phyloP scores from a whole-genome alignment of 164 flowering plant genomes.

The Kingdonia uniflora region DNA sequence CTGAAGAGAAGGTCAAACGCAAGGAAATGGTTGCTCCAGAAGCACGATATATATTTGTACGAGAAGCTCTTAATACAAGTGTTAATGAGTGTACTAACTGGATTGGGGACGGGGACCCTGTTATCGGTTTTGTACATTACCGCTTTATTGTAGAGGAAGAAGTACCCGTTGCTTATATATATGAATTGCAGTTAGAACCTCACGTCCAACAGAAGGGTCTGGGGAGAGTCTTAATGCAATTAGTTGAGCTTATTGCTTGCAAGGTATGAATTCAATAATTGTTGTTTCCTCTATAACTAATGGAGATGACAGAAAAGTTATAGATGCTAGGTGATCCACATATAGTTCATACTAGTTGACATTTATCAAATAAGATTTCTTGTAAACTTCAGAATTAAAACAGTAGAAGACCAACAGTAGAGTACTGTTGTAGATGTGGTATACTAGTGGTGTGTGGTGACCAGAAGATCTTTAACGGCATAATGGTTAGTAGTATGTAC shows the following conservation, averaged over 20 bases:
- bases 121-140: constrained; percentile 83
- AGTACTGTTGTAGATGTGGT: no score
- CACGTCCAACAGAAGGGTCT: constrained; percentile 69
- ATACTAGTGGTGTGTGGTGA: no score
- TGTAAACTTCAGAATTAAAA: no score
- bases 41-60: constrained; percentile 75
- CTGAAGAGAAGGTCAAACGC: constrained; percentile 75
- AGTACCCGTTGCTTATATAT: constrained; percentile 78
- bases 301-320: no score
- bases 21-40: constrained; percentile 81
- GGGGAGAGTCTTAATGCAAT: constrained; percentile 77
- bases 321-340: no score
- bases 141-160: constrained; percentile 83
- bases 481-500: no score
- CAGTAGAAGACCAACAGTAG: no score
- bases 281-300: no score
- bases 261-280: constrained; percentile 34
- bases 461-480: no score
- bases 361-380: no score
- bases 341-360: no score
- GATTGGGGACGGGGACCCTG: constrained; percentile 18
- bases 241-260: constrained; percentile 78
- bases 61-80: constrained; percentile 23
- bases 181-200: constrained; percentile 84
- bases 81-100: constrained; percentile 6